A percentile compares a stretch with the other conserved stretches of the same genome.
phyloP scores from a whole-genome alignment of 140 eudicot genomes.

The Oenanthe javanica region DNA sequence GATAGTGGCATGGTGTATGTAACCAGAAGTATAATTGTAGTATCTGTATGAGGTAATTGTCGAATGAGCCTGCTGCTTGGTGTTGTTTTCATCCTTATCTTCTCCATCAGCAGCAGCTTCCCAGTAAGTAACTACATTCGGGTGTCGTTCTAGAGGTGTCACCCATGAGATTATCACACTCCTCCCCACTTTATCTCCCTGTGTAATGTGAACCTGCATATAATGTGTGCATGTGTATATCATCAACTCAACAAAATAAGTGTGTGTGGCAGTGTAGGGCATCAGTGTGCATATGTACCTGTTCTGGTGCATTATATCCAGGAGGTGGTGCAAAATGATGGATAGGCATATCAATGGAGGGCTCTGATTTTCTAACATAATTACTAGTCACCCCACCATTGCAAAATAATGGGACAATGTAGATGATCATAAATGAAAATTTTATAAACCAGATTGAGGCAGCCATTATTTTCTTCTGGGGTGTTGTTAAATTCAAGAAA shows the following conservation, averaged over 20 bases:
- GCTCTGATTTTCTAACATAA: not conserved
- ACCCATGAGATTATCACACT: constrained; percentile 87
- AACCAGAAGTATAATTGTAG: constrained; percentile 76
- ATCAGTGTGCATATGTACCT: not conserved
- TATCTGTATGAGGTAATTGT: constrained; percentile 38
- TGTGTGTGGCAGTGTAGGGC: too few relatives aligned
- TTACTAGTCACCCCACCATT: not conserved
- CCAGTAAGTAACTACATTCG: constrained; percentile 52
- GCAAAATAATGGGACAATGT: not conserved
- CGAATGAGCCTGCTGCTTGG: constrained; percentile 41
- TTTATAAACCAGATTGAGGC: not conserved
- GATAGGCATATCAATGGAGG: not conserved
- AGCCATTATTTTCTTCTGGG: not conserved
- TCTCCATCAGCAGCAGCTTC: constrained; percentile 22
- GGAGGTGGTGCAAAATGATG: not conserved
- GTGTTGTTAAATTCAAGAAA: not conserved
- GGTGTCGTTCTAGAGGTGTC: constrained; percentile 59
- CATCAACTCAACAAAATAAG: not conserved
- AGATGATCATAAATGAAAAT: not conserved
- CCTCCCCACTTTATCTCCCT: constrained; percentile 73
- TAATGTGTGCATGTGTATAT: not conserved
- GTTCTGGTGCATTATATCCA: constrained; percentile 8
- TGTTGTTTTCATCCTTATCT: constrained; percentile 16
- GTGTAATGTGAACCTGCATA: constrained; percentile 74
- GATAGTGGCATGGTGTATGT: constrained; percentile 78